Percentiles rank a stretch among this genome's conserved stretches.
Evolutionary conservation across 2,329 filamentous ascomycete genomes (phyloP).

Genomic region (Waltergamsia citrina): DNA sequence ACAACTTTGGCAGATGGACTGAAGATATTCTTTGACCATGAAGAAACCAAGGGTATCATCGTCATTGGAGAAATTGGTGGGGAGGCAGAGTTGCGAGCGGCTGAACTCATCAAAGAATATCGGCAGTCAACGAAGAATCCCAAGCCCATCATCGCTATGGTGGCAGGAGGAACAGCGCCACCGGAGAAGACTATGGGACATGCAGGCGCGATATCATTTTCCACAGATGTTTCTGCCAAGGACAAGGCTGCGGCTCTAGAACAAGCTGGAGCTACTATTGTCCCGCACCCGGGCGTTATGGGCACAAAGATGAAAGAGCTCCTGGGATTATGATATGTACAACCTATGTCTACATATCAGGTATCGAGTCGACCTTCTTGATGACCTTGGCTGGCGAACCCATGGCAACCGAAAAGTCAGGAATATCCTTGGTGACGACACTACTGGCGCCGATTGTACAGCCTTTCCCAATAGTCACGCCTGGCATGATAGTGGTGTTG

Average conservation of each 20-base stretch:
- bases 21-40: slow-evolving; percentile 55
- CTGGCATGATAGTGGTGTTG: slow-evolving; percentile 37
- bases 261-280: slow-evolving; percentile 23
- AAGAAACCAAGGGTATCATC: slow-evolving; percentile 62
- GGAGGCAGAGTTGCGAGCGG: slow-evolving; percentile 59
- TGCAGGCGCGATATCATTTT: slow-evolving; percentile 49
- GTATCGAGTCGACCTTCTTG: slow-evolving; percentile 28
- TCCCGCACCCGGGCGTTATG: slow-evolving; percentile 28
- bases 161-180: slow-evolving; percentile 55
- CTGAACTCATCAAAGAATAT: slow-evolving; percentile 62
- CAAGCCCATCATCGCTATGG: slow-evolving; percentile 55
- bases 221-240: slow-evolving; percentile 18
- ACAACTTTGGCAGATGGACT: slow-evolving; percentile 65
- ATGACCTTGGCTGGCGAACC: slow-evolving; percentile 38
- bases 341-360: slow-evolving; percentile 1
- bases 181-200: slow-evolving; percentile 60
- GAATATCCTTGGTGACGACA: slow-evolving; percentile 39
- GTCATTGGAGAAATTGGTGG: slow-evolving; percentile 66
- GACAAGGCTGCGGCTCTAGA: slow-evolving; percentile 22
- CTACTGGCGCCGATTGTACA: slow-evolving; percentile 39
- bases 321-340: slow-evolving; percentile 12
- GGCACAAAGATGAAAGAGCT: slow-evolving; percentile 22
- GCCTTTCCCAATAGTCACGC: slow-evolving; percentile 42
- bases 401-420: slow-evolving; percentile 35
- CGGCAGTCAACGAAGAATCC: slow-evolving; percentile 42